These are phyloP conservation scores for Rhodamnia argentea DNA, from an alignment of 345 rosid species.

Conservation along the genomic window DNA sequence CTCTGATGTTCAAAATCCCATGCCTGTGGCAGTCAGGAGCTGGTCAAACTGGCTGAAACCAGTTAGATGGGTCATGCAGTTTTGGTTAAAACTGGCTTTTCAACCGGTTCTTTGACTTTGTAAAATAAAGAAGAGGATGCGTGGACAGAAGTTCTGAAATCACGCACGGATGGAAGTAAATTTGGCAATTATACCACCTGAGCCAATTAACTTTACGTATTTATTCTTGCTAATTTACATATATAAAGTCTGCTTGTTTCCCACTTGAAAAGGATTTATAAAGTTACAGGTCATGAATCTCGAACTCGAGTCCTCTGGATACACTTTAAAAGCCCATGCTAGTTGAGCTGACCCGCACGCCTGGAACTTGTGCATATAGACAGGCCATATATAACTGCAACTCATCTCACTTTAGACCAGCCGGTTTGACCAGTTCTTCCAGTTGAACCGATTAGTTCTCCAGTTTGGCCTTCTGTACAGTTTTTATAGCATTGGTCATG, in stretches of 20 bases:
- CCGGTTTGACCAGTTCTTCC: background rate
- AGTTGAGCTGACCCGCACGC: background rate
- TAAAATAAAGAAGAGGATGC: background rate
- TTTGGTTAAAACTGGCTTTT: background rate
- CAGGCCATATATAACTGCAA: background rate
- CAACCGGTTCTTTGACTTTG: background rate
- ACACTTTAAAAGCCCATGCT: background rate
- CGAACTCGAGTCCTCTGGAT: background rate
- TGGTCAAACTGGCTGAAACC: background rate
- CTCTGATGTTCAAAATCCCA: background rate
- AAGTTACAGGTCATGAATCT: background rate
- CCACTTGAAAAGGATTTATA: background rate
- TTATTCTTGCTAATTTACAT: background rate
- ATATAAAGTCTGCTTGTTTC: background rate
- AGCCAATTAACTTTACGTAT: background rate
- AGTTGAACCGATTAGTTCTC: background rate
- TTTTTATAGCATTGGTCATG: background rate
- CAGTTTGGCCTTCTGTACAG: background rate
- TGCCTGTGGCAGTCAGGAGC: background rate
- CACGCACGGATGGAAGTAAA: background rate
- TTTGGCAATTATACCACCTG: background rate
- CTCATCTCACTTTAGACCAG: background rate
- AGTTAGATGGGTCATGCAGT: conserved; percentile 11
- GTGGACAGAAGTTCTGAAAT: background rate
- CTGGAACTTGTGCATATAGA: background rate